Percentiles rank a stretch among this genome's conserved stretches.
These are phyloP conservation scores for Pisolithus sp. DNA, from an alignment of 768 basidiomycete species.

Conservation along the genomic window DNA sequence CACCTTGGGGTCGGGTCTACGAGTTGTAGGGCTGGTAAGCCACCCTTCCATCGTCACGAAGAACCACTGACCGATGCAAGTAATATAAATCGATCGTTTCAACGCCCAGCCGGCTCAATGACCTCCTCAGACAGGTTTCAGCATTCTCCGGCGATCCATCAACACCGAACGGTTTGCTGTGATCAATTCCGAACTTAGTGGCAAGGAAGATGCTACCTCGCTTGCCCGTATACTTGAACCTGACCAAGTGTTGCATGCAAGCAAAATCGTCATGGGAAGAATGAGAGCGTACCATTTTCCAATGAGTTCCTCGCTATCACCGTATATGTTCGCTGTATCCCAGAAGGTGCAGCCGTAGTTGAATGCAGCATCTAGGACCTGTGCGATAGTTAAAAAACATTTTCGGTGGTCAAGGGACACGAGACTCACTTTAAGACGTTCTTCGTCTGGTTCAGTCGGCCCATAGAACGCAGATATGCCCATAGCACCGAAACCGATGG, in stretches of 20 bases:
- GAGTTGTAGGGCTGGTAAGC: background rate
- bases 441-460: slow-evolving; percentile 41
- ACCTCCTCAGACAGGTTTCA: slow-evolving; percentile 30
- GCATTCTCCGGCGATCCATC: slow-evolving; percentile 38
- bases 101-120: slow-evolving; percentile 37
- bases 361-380: slow-evolving; percentile 40
- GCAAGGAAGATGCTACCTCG: slow-evolving; percentile 51
- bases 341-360: slow-evolving; percentile 38
- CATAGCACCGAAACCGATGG: slow-evolving; percentile 60
- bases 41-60: background rate
- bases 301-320: slow-evolving; percentile 38
- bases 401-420: background rate
- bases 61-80: slow-evolving; percentile 30
- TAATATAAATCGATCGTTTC: slow-evolving; percentile 42
- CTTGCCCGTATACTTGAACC: slow-evolving; percentile 43
- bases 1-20: slow-evolving; percentile 33
- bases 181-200: slow-evolving; percentile 46
- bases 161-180: slow-evolving; percentile 21
- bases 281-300: slow-evolving; percentile 32
- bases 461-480: slow-evolving; percentile 48
- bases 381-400: background rate
- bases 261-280: background rate
- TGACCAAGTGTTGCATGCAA: slow-evolving; percentile 6
- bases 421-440: slow-evolving; percentile 46
- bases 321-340: slow-evolving; percentile 43